Percentiles rank a stretch among this genome's conserved stretches.
Conservation (phyloP, 768 basidiomycete species). For the Xerocomellus chrysenteron region DNA sequence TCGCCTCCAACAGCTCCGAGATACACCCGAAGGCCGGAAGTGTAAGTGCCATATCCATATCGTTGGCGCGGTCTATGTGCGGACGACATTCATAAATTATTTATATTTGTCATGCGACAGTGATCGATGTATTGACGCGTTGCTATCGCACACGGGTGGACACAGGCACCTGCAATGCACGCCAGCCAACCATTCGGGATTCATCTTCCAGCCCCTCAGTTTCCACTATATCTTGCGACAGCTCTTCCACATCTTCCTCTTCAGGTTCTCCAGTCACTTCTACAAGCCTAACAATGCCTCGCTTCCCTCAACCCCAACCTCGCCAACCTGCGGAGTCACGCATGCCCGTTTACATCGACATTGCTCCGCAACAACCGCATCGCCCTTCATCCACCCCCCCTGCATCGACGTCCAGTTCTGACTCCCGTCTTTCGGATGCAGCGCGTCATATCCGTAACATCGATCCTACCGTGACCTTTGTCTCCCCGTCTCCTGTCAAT, state of each 20-base stretch:
- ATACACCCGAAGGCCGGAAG: constrained; percentile 69
- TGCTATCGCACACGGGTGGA: constrained; percentile 31
- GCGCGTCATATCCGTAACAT: constrained; percentile 58
- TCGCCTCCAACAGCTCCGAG: constrained; percentile 74
- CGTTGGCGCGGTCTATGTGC: constrained; percentile 25
- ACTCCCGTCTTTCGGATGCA: constrained; percentile 18
- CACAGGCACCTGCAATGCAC: constrained; percentile 22
- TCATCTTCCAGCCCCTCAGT: constrained; percentile 16
- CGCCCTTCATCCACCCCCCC: neutral
- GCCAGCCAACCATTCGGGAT: constrained; percentile 13
- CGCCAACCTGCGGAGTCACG: constrained; percentile 25
- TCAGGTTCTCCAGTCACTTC: constrained; percentile 15
- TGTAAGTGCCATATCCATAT: constrained; percentile 44
- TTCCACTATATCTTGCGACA: constrained; percentile 30
- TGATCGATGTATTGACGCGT: constrained; percentile 36
- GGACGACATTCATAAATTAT: constrained; percentile 26
- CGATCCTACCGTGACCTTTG: constrained; percentile 66
- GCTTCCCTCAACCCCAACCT: constrained; percentile 20
- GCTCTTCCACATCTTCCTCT: constrained; percentile 21
- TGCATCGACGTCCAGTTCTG: constrained; percentile 1
- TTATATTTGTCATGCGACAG: constrained; percentile 33
- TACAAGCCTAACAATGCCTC: constrained; percentile 20
- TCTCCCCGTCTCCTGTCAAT: constrained; percentile 45
- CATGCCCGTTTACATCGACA: constrained; percentile 36
- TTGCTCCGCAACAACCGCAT: constrained; percentile 21